Conservation (phyloP, 495 filamentous ascomycete genomes). For the Mytilinidion resinicola region DNA sequence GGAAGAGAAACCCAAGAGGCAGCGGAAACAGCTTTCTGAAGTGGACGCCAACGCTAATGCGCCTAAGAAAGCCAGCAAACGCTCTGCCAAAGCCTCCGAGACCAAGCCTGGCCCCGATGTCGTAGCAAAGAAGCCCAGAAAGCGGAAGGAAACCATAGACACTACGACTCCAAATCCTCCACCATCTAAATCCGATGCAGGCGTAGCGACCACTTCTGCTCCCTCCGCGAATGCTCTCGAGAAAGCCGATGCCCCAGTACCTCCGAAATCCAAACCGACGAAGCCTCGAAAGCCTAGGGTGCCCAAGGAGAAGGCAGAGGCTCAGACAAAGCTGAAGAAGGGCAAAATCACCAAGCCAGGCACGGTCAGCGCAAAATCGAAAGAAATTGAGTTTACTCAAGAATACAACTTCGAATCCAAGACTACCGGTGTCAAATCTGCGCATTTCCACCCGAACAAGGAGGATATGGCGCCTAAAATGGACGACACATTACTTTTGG, state of each 20-base stretch:
- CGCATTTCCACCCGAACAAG: background rate
- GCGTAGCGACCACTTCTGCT: background rate
- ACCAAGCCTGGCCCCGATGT: background rate
- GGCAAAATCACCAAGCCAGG: constrained; percentile 23
- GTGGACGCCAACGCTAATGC: background rate
- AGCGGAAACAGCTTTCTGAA: background rate
- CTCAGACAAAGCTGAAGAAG: constrained; percentile 21
- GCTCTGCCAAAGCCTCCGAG: background rate
- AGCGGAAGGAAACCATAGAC: background rate
- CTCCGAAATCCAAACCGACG: background rate
- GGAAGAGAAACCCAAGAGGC: background rate
- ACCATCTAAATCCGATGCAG: background rate
- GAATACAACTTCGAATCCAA: constrained; percentile 1
- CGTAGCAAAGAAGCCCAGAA: background rate
- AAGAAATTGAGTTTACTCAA: background rate
- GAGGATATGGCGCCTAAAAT: too few relatives aligned
- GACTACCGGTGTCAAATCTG: background rate
- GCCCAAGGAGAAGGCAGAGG: constrained; percentile 18
- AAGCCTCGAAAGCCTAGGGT: constrained; percentile 23
- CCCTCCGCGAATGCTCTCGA: background rate
- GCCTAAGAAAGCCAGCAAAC: background rate
- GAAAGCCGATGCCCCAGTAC: background rate
- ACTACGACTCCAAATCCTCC: background rate
- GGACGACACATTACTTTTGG: too few relatives aligned
- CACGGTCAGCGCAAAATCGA: background rate